Base-by-base conservation (phyloP, 257 asterid species). In the Solanum paucissectum region DNA sequence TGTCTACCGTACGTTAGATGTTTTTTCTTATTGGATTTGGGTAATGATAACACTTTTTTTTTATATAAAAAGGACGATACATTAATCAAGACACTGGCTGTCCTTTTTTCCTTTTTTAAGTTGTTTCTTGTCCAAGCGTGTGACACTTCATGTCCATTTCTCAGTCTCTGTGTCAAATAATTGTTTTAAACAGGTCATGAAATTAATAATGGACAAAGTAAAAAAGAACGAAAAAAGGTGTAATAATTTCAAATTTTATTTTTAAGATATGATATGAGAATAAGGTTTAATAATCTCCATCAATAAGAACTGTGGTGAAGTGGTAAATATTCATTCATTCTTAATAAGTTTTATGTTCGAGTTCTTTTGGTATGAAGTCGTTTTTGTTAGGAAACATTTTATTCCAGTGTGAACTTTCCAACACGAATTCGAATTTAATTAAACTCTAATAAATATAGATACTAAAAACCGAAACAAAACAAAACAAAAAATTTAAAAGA, bases 321-420 rank as follows among this genome's bases (percentile, higher is more conserved):
- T 12, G 2, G 0, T 42, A 11, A 42, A 4, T 10, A 42, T 3
- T 42, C 3, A 1, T 10, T 42, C 5, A 42, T 42, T 3, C 0
- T 9, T 42, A 42, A 42, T 42, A 9, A 42, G 13, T 42, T 11
- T 55, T 4, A 20, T 18, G 5, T 55, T 55, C 11, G 4, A 55
- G 25, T 20, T 55, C 2, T 55, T 55, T 55, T 0, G 11, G 1
- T 55, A 55, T 20, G 25, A 55, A 55, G 3, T 55, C 0, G 1
- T 0, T 55, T 55, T 55, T 55, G 2, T 55, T 7, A 9, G 0
- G 0, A 55, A 55, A 0, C 0, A 0, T 55, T 55, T 2, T 55
- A 55, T 3, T 0, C 8, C 10, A 55, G 0, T 55, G 0, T 55
- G 2, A 55, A 55, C 4, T 33, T 33, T 33, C 4, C 5, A 1